Base-by-base conservation (phyloP, 208 protist species). In the Phytomonas sp. region DNA sequence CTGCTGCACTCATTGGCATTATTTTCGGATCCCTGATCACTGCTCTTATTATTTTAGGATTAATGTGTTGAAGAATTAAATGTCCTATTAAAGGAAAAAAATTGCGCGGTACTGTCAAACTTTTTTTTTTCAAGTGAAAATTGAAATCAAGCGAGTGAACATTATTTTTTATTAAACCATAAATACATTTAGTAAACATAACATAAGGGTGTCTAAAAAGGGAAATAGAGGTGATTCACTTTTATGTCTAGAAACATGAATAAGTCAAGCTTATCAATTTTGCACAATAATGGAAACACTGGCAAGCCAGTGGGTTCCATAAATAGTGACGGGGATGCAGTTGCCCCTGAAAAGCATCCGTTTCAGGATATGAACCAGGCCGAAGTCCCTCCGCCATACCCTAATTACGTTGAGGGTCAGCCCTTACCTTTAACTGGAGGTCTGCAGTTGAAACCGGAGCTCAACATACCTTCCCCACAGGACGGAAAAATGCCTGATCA, bases 401-500 rank as follows among this genome's bases (percentile, higher is more conserved):
- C 46, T 23, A 8, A 56, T 56, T 20, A 17, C 23, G 46, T 17
- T 23, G 46, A 56, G 20, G 46, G 46, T 1, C 46, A 56, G 17
- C 26, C 5, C 20, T 6, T 56, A 23, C 46, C 6, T 26, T 2
- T 0, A 23, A 56, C 46, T 56, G 17, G 3, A 56, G 46, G 46
- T 1, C 17, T 56, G 20, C 46, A 56, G 23, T 56, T 56, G 20
- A 23, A 56, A 26, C 46, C 46, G 5, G 46, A 56, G 46, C 46
- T 56, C 20, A 26, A 56, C 46, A 56, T 56, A 56, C 23, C 46
- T 56, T 5, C 46, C 46, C 46, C 1, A 56, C 46, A 56, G 6
- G 46, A 56, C 17, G 46, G 46, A 6, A 56, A 56, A 26, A 23
- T 0, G 26, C 46, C 20, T 23, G 77, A 87, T 31, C 71, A 78